Evolutionary conservation across 2,329 filamentous ascomycete species (phyloP), one percentile per base, ranked within the genome.

Genomic region (Talaromyces sp.): DNA sequence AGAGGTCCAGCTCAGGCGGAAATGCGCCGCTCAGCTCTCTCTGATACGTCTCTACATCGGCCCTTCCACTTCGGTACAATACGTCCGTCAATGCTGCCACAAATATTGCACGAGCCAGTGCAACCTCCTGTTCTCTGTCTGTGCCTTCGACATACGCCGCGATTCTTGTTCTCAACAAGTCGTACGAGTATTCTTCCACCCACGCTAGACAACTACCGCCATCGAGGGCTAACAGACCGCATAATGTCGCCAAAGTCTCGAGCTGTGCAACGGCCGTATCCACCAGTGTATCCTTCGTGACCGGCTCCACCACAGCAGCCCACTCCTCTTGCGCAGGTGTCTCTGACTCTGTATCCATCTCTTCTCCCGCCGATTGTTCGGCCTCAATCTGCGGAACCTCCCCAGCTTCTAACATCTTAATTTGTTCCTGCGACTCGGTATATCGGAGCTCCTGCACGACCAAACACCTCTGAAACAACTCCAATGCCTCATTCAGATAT

Each of bases 201-300:
- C 85, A 85, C n/a, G 83, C 81, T 16, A 89, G 78, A 11, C 77
- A 78, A 47, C 75, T 77, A 3, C 71, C 73, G 11, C 71, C 76
- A 71, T 74, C 80, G 60, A 70, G 83, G 65, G 69, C 82, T 70
- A 80, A 74, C 43, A 86, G 74, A 67, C 81, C 81, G 72, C 82
- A 86, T 62, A 83, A 79, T 47, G 76, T 83, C 65, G 78, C 85
- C 72, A 82, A 82, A 57, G 77, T 84, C 69, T 79, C 86, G 60
- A 91, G 75, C 68, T 89, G 86, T 4, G 89, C 87, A 37, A 90
- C 80, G 14, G 87, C 82, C 0, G 89, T 91, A 67, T 92, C 90
- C 1, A 91, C 79, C 7, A 92, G 82, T 1, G 87, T 86, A 57
- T 83, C 81, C 31, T 86, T 83, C 1, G 88, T 89, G 31, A 90